These are phyloP conservation scores for Hanseniaspora valbyensis DNA, from an alignment of 805 yeast species.

Conservation along the genomic window DNA sequence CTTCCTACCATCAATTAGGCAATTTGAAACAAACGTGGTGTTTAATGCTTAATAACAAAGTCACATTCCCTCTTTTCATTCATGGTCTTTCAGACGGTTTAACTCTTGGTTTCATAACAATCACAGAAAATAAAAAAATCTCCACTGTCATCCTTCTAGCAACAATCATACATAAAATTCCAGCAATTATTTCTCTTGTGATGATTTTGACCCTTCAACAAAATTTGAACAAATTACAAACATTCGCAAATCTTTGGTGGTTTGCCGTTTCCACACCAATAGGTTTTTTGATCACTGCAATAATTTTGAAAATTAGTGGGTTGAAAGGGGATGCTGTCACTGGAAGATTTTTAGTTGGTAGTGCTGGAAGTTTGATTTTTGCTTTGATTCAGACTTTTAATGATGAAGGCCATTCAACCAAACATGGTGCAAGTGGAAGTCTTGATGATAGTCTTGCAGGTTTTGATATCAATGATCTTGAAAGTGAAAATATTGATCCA, in stretches of 20 bases:
- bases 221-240: constrained; percentile 30
- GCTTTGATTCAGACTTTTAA: constrained; percentile 24
- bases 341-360: constrained; percentile 27
- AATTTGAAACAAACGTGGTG: constrained; percentile 21
- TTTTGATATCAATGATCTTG: constrained; percentile 7
- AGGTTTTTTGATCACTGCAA: constrained; percentile 25
- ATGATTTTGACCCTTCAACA: constrained; percentile 38
- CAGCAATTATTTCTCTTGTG: constrained; percentile 50
- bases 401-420: neutral
- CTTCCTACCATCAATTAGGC: constrained; percentile 22
- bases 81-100: constrained; percentile 58
- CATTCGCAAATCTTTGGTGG: constrained; percentile 37
- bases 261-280: constrained; percentile 29
- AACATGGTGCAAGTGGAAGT: neutral
- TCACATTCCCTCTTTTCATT: constrained; percentile 46
- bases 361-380: constrained; percentile 30
- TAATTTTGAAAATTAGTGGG: neutral
- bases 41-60: constrained; percentile 34
- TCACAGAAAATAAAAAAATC: constrained; percentile 30
- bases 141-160: constrained; percentile 38
- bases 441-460: neutral
- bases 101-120: constrained; percentile 46
- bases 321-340: constrained; percentile 24
- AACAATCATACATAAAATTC: constrained; percentile 52
- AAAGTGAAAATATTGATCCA: constrained; percentile 16